Conservation (phyloP, 139 green algal genomes). For the Chlorella vulgaris region DNA sequence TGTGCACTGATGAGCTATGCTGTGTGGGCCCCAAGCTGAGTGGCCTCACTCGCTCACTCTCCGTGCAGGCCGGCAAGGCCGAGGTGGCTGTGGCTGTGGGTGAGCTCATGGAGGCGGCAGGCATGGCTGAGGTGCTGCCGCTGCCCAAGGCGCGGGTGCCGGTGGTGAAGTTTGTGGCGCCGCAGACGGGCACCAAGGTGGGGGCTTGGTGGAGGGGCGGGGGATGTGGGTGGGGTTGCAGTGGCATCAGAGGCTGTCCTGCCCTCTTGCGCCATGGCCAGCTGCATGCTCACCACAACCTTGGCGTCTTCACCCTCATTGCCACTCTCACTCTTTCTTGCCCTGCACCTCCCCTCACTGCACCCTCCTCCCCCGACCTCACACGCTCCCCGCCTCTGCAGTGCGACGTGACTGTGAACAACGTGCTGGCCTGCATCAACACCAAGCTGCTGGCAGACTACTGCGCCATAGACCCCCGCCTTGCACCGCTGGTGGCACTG, state of each 20-base stretch:
- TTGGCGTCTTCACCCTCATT: neutral
- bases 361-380: neutral
- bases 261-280: too few species aligned
- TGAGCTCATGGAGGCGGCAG: conserved; percentile 54
- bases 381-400: conserved; percentile 16
- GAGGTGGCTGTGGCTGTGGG: conserved; percentile 67
- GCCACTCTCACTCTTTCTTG: neutral
- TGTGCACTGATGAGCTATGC: too few species aligned
- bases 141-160: conserved; percentile 83
- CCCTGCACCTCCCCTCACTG: neutral
- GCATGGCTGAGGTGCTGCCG: conserved; percentile 65
- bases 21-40: too few species aligned
- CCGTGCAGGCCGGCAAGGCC: conserved; percentile 44
- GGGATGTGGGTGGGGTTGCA: neutral
- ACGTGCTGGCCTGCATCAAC: conserved; percentile 87
- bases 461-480: conserved; percentile 71
- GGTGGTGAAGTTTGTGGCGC: conserved; percentile 82
- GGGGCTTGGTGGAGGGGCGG: neutral
- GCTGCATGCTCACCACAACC: too few species aligned
- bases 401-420: conserved; percentile 87
- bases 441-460: conserved; percentile 88
- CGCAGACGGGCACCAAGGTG: conserved; percentile 51
- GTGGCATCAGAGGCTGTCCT: too few species aligned
- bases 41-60: too few species aligned
- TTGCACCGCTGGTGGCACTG: conserved; percentile 75